phyloP scores from a whole-genome alignment of 768 basidiomycete genomes.

The Agaricus blazei region DNA sequence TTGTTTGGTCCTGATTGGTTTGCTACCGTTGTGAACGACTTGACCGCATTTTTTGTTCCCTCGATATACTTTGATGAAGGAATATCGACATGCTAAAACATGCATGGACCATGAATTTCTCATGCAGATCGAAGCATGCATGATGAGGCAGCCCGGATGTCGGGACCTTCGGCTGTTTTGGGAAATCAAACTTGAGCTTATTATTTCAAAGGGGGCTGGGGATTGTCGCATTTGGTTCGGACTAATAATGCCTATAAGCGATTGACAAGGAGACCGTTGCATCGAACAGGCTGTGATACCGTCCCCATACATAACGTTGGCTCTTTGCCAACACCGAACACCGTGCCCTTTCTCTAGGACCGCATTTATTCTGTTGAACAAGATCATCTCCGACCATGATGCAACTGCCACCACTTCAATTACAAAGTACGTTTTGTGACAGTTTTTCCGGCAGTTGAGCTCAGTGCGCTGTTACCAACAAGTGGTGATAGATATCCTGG shows the following conservation, averaged over 20 bases:
- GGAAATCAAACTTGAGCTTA: too few relatives aligned
- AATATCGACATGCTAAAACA: too few relatives aligned
- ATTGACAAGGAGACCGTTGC: neutral
- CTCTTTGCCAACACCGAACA: neutral
- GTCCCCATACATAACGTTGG: neutral
- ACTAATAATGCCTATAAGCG: too few relatives aligned
- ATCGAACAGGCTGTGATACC: neutral
- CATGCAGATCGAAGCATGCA: too few relatives aligned
- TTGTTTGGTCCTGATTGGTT: constrained; percentile 5
- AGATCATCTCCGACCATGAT: constrained; percentile 23
- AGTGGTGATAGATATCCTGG: constrained; percentile 33
- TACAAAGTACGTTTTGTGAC: constrained; percentile 27
- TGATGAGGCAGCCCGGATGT: too few relatives aligned
- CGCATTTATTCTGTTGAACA: constrained; percentile 27
- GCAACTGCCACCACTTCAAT: constrained; percentile 37
- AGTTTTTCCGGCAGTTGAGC: too few relatives aligned
- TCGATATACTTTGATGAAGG: neutral
- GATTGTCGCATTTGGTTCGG: too few relatives aligned
- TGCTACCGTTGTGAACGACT: neutral
- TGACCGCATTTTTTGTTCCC: neutral
- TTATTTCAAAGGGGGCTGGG: too few relatives aligned
- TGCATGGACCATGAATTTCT: too few relatives aligned
- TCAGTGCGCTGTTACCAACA: constrained; percentile 1
- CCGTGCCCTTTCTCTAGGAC: constrained; percentile 35
- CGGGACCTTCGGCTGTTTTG: too few relatives aligned